Evolutionary conservation across 306 rosid species (phyloP), one percentile per base, ranked within the genome.

Genomic region (Acacia crassicarpa): DNA sequence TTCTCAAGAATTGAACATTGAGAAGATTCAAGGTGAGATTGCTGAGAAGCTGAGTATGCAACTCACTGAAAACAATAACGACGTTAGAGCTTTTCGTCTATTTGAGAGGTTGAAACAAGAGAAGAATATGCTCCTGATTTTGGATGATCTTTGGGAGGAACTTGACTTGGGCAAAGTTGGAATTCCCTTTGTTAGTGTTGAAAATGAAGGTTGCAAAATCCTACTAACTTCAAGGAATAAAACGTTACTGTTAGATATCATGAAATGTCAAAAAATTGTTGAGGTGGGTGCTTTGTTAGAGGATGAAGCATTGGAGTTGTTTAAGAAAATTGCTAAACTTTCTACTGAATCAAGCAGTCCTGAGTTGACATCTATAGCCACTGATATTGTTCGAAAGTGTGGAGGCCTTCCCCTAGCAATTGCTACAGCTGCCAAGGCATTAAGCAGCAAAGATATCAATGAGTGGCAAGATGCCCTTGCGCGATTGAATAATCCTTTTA

Each of bases 211-310:
- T 2, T 22, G 27, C 14, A 58, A 58, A 58, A 22, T 58, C 8
- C 8, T 58, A 22, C 5, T 58, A 22, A 20, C 65, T 22, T 45
- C 51, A 13, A 46, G 51, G 51, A 1, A 46, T 9, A 10, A 46
- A 46, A 46, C 1, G 0, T 1, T 56, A 0, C 5, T 56, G 1
- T 56, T 4, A 20, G 1, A 56, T 0, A 0, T 0, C 22, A 20
- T 56, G 63, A 56, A 56, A 56, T 56, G 63, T 56, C 13, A 56
- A 56, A 2, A 8, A 9, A n/a, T 20, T 2, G 20, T 56, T 0
- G 8, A 2, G 9, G 63, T 56, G 4, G 63, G 14, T 9, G 63
- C n/a, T 22, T n/a, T 56, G 63, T 56, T 14, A 8, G 25, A 56
- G 14, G 14, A 56, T 20, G 63, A 56, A 56, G 63, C 63, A 56